phyloP scores from a whole-genome alignment of 129 eudicot species.

The Escallonia rubra region DNA sequence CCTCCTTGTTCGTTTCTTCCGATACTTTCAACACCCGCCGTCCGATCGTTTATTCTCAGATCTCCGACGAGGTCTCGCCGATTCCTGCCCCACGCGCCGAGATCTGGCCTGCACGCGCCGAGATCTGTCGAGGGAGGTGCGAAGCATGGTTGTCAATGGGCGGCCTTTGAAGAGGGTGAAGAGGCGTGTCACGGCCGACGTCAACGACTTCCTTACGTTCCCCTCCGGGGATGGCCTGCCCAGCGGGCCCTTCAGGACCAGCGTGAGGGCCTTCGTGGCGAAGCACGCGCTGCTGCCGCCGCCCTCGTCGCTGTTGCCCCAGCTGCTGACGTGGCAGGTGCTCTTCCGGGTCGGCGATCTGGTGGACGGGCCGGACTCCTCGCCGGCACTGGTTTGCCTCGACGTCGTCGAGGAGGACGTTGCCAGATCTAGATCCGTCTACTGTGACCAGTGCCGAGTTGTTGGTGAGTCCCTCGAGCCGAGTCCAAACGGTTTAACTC shows the following conservation, averaged over 20 bases:
- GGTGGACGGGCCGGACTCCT: slow-evolving; percentile 16
- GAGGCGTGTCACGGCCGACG: slow-evolving; percentile 87
- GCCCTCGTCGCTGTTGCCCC: slow-evolving; percentile 67
- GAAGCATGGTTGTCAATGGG: slow-evolving; percentile 72
- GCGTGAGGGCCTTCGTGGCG: slow-evolving; percentile 47
- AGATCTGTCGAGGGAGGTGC: slow-evolving; percentile 13
- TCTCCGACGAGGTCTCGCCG: not conserved
- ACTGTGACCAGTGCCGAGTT: slow-evolving; percentile 99
- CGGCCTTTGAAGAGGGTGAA: slow-evolving; percentile 77
- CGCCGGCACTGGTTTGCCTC: slow-evolving; percentile 48
- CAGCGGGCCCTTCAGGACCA: slow-evolving; percentile 51
- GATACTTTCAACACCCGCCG: not conserved
- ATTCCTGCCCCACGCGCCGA: slow-evolving; percentile 19
- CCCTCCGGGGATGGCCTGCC: slow-evolving; percentile 44
- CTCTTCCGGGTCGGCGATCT: slow-evolving; percentile 65
- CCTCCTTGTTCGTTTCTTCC: not conserved
- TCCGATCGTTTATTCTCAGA: not conserved
- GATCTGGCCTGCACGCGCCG: slow-evolving; percentile 6
- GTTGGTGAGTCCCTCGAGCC: slow-evolving; percentile 75
- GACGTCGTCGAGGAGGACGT: slow-evolving; percentile 93
- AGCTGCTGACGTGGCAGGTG: slow-evolving; percentile 83
- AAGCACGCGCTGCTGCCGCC: slow-evolving; percentile 81
- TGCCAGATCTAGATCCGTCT: slow-evolving; percentile 76
- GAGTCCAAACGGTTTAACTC: slow-evolving; percentile 22
- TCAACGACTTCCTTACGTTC: slow-evolving; percentile 69